Evolutionary conservation across 2,329 filamentous ascomycete genomes (phyloP).

Genomic region (Neofusicoccum sp.): DNA sequence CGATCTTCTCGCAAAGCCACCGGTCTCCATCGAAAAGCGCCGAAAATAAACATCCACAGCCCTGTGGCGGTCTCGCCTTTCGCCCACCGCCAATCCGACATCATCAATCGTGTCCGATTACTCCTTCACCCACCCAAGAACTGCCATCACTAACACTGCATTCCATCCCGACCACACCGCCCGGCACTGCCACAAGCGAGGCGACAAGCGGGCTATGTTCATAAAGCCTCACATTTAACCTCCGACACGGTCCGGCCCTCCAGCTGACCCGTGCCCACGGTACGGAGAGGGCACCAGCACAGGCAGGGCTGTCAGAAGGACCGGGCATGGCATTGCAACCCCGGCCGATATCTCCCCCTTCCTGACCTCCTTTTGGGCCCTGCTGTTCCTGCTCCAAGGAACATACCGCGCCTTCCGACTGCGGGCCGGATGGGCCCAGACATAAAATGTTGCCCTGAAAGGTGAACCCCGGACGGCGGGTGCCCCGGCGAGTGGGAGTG

Average conservation of each 20-base stretch:
- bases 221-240: not conserved
- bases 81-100: not conserved
- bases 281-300: not conserved
- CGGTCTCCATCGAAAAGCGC: not conserved
- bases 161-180: not conserved
- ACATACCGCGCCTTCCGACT: too few relatives aligned
- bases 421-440: too few relatives aligned
- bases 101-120: too few relatives aligned
- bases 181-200: conserved; percentile 11
- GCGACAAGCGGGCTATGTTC: too few relatives aligned
- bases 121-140: too few relatives aligned
- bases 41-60: not conserved
- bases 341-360: too few relatives aligned
- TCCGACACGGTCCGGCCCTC: conserved; percentile 1
- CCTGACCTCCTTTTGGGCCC: not conserved
- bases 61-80: not conserved
- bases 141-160: too few relatives aligned
- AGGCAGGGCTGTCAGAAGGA: not conserved
- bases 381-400: too few relatives aligned
- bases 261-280: not conserved
- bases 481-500: too few relatives aligned
- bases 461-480: too few relatives aligned
- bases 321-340: too few relatives aligned
- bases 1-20: not conserved
- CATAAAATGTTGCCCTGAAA: too few relatives aligned